phyloP scores from a whole-genome alignment of 192 early-diverging fungal genomes.

The Thamnidium elegans region DNA sequence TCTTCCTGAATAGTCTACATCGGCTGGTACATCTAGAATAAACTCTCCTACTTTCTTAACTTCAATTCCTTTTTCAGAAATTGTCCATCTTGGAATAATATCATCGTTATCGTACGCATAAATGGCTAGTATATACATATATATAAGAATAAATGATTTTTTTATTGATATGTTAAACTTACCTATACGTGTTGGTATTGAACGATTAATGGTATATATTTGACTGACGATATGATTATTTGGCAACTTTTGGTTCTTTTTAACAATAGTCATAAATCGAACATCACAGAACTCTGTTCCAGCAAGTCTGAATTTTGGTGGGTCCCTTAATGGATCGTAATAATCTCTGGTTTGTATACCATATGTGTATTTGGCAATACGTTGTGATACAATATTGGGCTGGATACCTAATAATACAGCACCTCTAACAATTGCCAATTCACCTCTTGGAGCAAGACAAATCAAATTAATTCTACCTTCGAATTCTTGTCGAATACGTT shows the following conservation, averaged over 20 bases:
- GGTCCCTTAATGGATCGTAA: conserved; percentile 41
- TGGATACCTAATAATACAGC: conserved; percentile 48
- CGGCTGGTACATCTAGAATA: no score
- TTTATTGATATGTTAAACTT: no score
- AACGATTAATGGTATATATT: conserved; percentile 3
- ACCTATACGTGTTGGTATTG: no score
- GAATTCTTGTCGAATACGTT: conserved; percentile 41
- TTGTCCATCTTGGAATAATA: no score
- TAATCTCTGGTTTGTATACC: conserved; percentile 44
- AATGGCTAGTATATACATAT: no score
- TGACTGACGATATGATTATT: background rate
- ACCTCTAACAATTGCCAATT: conserved; percentile 45
- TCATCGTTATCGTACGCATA: no score
- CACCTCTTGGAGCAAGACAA: conserved; percentile 38
- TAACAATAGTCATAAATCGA: conserved; percentile 29
- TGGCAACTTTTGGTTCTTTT: conserved; percentile 7
- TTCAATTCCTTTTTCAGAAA: no score
- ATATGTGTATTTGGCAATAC: conserved; percentile 42
- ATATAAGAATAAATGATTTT: no score
- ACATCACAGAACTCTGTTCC: conserved; percentile 37
- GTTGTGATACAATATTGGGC: conserved; percentile 39
- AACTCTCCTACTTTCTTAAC: no score
- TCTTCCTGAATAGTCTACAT: no score
- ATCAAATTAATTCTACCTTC: background rate
- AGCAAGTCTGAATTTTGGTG: conserved; percentile 37